A percentile compares a stretch with the other conserved stretches of the same genome.
phyloP scores from a whole-genome alignment of 805 yeast species.

The Candida ascalaphidarum region DNA sequence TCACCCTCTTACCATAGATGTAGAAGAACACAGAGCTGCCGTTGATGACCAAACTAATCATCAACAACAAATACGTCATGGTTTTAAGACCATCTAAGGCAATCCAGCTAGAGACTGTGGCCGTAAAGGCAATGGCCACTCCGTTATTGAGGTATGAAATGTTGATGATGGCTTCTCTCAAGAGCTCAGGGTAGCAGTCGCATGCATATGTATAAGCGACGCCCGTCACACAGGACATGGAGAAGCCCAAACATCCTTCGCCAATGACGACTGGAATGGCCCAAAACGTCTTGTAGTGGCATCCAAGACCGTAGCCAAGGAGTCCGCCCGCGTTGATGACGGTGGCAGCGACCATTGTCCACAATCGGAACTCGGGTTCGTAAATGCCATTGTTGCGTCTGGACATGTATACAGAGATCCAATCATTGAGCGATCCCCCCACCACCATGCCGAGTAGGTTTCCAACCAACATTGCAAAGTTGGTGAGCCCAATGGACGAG shows the following conservation, averaged over 20 bases:
- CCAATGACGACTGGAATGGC: constrained; percentile 42
- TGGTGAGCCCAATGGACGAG: constrained; percentile 41
- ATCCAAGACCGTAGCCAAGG: constrained; percentile 59
- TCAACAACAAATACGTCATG: constrained; percentile 39
- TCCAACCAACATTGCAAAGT: constrained; percentile 45
- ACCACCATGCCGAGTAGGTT: constrained; percentile 33
- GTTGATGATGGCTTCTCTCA: constrained; percentile 35
- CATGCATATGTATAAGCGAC: constrained; percentile 42
- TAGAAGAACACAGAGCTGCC: constrained; percentile 31
- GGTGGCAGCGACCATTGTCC: constrained; percentile 38
- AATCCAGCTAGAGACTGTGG: constrained; percentile 40
- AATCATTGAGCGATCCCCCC: constrained; percentile 45
- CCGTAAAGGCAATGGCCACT: constrained; percentile 29
- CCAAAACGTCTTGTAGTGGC: constrained; percentile 48
- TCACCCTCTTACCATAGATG: constrained; percentile 31
- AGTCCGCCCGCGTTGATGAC: constrained; percentile 47
- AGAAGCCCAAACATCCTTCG: constrained; percentile 45
- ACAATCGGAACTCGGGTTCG: constrained; percentile 50
- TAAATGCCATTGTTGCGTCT: constrained; percentile 42
- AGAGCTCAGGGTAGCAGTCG: constrained; percentile 43
- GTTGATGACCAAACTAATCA: constrained; percentile 34
- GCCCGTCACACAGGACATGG: constrained; percentile 45
- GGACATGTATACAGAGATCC: constrained; percentile 41
- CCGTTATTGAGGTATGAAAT: constrained; percentile 36
- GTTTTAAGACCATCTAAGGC: constrained; percentile 26